These are phyloP conservation scores for Capsella bursapastoris DNA, from an alignment of 345 rosid genomes.

Conservation along the genomic window DNA sequence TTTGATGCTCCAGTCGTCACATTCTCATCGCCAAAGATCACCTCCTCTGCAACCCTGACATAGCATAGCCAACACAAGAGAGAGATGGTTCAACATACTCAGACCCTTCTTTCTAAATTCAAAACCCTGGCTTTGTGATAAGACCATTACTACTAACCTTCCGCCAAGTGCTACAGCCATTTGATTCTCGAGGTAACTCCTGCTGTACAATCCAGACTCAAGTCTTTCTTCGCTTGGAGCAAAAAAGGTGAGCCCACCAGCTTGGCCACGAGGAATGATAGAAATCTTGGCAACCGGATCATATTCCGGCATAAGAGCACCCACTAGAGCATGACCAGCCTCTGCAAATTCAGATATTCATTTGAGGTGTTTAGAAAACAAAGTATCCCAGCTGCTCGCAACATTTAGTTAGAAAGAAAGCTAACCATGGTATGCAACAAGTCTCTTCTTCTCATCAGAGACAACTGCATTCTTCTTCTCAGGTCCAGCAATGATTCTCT, in stretches of 20 bases:
- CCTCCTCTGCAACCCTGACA: slow-evolving; percentile 95
- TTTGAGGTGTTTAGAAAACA: slow-evolving; percentile 13
- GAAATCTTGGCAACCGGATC: slow-evolving; percentile 98
- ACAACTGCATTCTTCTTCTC: slow-evolving; percentile 98
- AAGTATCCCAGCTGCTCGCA: no score
- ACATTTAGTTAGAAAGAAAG: background rate
- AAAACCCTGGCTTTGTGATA: slow-evolving; percentile 1
- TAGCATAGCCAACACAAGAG: slow-evolving; percentile 4
- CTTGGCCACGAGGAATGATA: slow-evolving; percentile 96
- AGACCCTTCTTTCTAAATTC: background rate
- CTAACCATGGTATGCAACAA: slow-evolving; percentile 93
- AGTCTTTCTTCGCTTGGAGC: slow-evolving; percentile 98
- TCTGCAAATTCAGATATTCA: slow-evolving; percentile 48
- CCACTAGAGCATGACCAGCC: slow-evolving; percentile 98
- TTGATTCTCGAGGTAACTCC: slow-evolving; percentile 97
- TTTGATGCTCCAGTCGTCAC: slow-evolving; percentile 99
- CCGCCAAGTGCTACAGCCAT: slow-evolving; percentile 99
- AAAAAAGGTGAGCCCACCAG: slow-evolving; percentile 95
- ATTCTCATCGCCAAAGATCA: slow-evolving; percentile 85
- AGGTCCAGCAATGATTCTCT: slow-evolving; percentile 98
- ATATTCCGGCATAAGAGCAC: slow-evolving; percentile 96
- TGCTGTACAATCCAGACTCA: slow-evolving; percentile 94
- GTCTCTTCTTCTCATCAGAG: slow-evolving; percentile 86
- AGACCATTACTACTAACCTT: slow-evolving; percentile 58
- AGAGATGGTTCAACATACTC: slow-evolving; percentile 20